These are phyloP conservation scores for Euclidium syriacum DNA, from an alignment of 345 rosid genomes.

Conservation along the genomic window DNA sequence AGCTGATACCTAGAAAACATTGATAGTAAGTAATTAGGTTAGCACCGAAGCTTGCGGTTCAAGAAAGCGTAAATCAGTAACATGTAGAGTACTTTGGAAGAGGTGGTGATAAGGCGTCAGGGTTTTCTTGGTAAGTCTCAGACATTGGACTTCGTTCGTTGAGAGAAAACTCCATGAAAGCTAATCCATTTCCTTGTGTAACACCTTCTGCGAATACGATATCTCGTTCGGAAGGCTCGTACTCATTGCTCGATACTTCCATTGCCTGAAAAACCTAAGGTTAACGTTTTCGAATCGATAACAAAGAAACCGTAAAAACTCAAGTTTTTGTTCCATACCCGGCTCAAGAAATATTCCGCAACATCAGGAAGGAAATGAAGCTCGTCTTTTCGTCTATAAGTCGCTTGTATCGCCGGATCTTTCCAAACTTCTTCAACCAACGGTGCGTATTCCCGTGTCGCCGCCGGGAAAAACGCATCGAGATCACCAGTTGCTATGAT, in stretches of 20 bases:
- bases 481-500: slow-evolving; percentile 97
- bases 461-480: slow-evolving; percentile 98
- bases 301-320: background rate
- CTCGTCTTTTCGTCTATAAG: slow-evolving; percentile 81
- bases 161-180: slow-evolving; percentile 89
- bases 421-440: slow-evolving; percentile 97
- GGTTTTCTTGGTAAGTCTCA: slow-evolving; percentile 65
- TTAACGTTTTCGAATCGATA: background rate
- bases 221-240: slow-evolving; percentile 89
- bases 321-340: slow-evolving; percentile 41
- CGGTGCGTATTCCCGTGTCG: slow-evolving; percentile 98
- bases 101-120: slow-evolving; percentile 57
- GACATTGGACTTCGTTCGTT: slow-evolving; percentile 91
- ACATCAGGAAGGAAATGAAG: slow-evolving; percentile 98
- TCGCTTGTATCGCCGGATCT: slow-evolving; percentile 93
- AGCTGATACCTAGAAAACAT: slow-evolving; percentile 63
- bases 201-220: slow-evolving; percentile 96
- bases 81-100: slow-evolving; percentile 49
- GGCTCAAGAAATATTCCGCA: slow-evolving; percentile 82
- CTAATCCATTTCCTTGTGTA: slow-evolving; percentile 90
- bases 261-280: slow-evolving; percentile 60
- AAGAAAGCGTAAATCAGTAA: background rate
- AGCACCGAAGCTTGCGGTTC: background rate
- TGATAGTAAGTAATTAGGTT: background rate
- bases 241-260: slow-evolving; percentile 94